Conservation (phyloP, 225 moss, liverwort and hornwort species). For the Thuidium tamariscinum region DNA sequence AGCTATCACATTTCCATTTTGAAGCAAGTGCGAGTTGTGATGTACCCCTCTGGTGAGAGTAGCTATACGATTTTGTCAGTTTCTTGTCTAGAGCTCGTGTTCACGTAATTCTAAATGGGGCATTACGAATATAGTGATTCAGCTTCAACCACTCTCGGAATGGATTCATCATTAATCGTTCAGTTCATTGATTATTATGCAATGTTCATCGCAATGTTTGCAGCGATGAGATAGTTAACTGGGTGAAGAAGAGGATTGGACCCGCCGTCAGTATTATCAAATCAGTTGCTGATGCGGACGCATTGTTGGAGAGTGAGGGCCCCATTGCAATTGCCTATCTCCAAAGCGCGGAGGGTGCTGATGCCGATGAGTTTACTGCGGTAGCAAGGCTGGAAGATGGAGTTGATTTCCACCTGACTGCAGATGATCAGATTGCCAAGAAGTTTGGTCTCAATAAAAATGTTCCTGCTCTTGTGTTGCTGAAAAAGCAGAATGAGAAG, state of each 20-base stretch:
- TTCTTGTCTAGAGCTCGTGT: background rate
- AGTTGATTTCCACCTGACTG: constrained; percentile 48
- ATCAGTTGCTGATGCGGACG: constrained; percentile 39
- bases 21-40: background rate
- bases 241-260: constrained; percentile 64
- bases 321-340: constrained; percentile 47
- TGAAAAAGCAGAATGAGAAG: constrained; percentile 63
- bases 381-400: constrained; percentile 63
- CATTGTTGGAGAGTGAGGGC: constrained; percentile 30
- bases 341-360: constrained; percentile 28
- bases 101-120: background rate
- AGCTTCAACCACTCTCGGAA: background rate
- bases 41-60: background rate
- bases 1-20: background rate
- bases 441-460: constrained; percentile 42
- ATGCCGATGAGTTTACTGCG: constrained; percentile 51
- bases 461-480: constrained; percentile 53
- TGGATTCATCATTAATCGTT: background rate
- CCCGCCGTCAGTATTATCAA: constrained; percentile 34
- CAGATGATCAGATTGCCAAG: constrained; percentile 38
- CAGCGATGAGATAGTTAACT: constrained; percentile 71
- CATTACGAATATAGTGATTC: background rate
- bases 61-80: background rate
- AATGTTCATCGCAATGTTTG: background rate
- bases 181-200: background rate